These are phyloP conservation scores for Coccomyxa sp. DNA, from an alignment of 139 green algal species.

Conservation along the genomic window DNA sequence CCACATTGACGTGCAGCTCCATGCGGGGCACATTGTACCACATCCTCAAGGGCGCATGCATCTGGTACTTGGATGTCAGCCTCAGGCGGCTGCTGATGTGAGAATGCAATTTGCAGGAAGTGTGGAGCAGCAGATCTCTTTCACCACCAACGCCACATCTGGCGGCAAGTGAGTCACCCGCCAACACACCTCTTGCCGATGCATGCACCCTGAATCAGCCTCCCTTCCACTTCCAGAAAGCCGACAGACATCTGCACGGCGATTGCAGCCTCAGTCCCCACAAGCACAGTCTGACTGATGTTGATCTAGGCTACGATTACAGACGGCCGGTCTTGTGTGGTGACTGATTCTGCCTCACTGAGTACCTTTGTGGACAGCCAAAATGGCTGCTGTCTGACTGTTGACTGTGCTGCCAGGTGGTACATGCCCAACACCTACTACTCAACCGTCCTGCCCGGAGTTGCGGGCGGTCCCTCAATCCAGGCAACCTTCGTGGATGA, in stretches of 20 bases:
- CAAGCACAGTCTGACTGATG: neutral
- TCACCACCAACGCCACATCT: too few relatives aligned
- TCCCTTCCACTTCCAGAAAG: too few relatives aligned
- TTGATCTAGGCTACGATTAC: neutral
- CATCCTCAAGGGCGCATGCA: neutral
- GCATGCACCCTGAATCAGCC: too few relatives aligned
- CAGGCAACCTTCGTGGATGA: neutral
- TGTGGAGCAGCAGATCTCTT: too few relatives aligned
- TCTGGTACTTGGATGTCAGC: neutral
- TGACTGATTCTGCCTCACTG: neutral
- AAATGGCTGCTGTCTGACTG: too few relatives aligned
- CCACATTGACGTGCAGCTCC: neutral
- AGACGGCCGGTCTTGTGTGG: neutral
- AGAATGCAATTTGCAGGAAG: too few relatives aligned
- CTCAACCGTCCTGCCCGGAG: neutral
- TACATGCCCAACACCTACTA: neutral
- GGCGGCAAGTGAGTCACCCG: too few relatives aligned
- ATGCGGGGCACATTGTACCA: neutral
- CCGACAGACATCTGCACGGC: neutral
- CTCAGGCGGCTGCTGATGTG: neutral
- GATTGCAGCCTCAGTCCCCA: neutral
- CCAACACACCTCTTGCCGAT: too few relatives aligned
- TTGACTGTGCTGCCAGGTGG: neutral
- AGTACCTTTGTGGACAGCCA: too few relatives aligned
- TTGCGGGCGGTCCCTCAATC: neutral